Evolutionary conservation across 2,329 filamentous ascomycete genomes (phyloP), one percentile per base, ranked within the genome.

Genomic region (Epicoccum nigrum): DNA sequence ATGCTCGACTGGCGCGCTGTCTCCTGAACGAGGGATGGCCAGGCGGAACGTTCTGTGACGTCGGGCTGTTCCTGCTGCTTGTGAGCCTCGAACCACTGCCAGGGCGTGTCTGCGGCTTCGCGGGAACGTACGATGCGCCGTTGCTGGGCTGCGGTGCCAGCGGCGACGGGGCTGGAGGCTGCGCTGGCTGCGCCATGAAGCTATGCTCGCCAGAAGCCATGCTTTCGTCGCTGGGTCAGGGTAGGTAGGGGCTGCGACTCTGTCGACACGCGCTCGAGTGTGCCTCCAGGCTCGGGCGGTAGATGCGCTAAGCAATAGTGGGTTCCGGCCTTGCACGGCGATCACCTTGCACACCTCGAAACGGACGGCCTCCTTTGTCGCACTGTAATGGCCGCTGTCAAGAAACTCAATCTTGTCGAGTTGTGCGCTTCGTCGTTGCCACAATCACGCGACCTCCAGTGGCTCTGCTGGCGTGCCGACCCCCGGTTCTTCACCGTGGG

Each of bases 191-290:
- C 40, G 69, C 65, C 70, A 73, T 73, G 70, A 74, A 74, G 58
- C 67, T 72, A 57, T 72, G 67, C 57, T 74, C 71, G 61, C 69
- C 64, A 32, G 63, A 39, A 39, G 63, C 64, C 70, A 73, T 73
- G 60, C 35, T 65, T 52, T 52, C 44, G 49, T 52, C 49, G 55
- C 42, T 38, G 49, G 16, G 54, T 59, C 50, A 56, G 42, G 46
- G 54, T 56, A 44, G 47, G 45, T 38, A 27, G 40, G 43, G 34
- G 59, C 59, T 49, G 56, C 59, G 63, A 53, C 42, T 51, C 48
- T 44, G 59, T 50, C 56, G 40, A 48, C 40, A 46, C 43, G 20
- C 42, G 45, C 42, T 46, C 44, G 45, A 46, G 49, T 47, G 48
- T 42, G 49, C 49, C 49, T 51, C 48, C 15, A 34, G 32, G 7